Evolutionary conservation across 352 stramenopile species (phyloP).

Genomic region (Pythium aquatile): DNA sequence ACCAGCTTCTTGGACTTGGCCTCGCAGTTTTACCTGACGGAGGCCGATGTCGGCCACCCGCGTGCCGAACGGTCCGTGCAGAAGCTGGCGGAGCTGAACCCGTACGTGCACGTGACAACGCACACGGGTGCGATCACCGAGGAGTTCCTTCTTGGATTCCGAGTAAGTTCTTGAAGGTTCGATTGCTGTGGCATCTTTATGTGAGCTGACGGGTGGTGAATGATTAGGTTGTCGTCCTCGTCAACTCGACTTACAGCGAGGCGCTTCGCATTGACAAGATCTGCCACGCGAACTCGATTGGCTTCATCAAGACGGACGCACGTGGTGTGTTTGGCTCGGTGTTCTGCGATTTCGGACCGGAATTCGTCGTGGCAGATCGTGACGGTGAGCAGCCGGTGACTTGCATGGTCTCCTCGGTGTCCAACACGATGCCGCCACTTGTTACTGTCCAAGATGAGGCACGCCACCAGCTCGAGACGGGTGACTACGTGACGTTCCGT

Average conservation of each 20-base stretch:
- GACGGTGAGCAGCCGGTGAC: constrained; percentile 93
- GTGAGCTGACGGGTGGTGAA: background rate
- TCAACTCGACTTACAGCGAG: constrained; percentile 73
- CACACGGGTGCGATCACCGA: constrained; percentile 71
- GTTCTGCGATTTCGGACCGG: constrained; percentile 98
- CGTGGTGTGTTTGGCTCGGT: constrained; percentile 94
- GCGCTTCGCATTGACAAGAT: constrained; percentile 78
- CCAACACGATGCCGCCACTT: constrained; percentile 73
- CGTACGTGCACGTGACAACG: constrained; percentile 90
- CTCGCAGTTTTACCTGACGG: constrained; percentile 95
- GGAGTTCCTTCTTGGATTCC: constrained; percentile 65
- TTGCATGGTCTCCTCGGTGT: constrained; percentile 94
- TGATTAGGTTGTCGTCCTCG: constrained; percentile 77
- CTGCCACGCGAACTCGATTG: constrained; percentile 82
- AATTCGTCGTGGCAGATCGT: constrained; percentile 93
- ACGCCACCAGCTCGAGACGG: constrained; percentile 96
- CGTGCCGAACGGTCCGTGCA: constrained; percentile 84
- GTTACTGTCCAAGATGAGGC: constrained; percentile 98
- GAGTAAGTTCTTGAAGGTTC: constrained; percentile 38
- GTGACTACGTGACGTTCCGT: constrained; percentile 95
- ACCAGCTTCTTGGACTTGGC: constrained; percentile 88
- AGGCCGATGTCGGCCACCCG: constrained; percentile 82
- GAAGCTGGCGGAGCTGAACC: constrained; percentile 96
- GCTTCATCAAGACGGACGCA: constrained; percentile 92
- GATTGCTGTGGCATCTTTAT: background rate